These are phyloP conservation scores for Raphanus sativus DNA, from an alignment of 345 rosid species.

Conservation along the genomic window DNA sequence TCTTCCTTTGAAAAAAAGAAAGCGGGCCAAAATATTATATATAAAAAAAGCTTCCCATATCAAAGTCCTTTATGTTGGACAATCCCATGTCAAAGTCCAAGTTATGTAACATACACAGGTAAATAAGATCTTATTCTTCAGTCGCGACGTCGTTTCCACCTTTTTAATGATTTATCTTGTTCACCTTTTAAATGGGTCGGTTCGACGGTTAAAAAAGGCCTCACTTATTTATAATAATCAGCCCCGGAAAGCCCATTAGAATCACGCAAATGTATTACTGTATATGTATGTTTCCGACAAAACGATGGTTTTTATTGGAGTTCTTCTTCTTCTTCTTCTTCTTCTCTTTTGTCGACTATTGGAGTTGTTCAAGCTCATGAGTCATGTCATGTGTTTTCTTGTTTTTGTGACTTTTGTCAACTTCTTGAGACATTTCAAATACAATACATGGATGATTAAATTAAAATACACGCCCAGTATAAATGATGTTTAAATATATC, in stretches of 20 bases:
- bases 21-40: constrained; percentile 30
- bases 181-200: background rate
- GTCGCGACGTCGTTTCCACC: background rate
- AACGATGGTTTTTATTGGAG: background rate
- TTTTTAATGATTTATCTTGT: background rate
- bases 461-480: background rate
- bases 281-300: background rate
- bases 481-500: background rate
- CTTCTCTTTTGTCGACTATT: background rate
- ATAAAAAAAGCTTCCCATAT: background rate
- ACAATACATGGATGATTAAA: background rate
- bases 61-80: background rate
- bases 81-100: background rate
- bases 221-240: background rate
- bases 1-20: constrained; percentile 25
- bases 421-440: background rate
- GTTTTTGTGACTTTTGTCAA: background rate
- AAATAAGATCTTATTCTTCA: constrained; percentile 13
- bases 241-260: background rate
- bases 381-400: background rate
- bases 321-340: background rate
- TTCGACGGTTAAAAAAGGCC: background rate
- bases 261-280: background rate
- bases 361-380: background rate
- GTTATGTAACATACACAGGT: constrained; percentile 10